Base-by-base conservation (phyloP, 768 basidiomycete genomes). In the Suillus decipiens region DNA sequence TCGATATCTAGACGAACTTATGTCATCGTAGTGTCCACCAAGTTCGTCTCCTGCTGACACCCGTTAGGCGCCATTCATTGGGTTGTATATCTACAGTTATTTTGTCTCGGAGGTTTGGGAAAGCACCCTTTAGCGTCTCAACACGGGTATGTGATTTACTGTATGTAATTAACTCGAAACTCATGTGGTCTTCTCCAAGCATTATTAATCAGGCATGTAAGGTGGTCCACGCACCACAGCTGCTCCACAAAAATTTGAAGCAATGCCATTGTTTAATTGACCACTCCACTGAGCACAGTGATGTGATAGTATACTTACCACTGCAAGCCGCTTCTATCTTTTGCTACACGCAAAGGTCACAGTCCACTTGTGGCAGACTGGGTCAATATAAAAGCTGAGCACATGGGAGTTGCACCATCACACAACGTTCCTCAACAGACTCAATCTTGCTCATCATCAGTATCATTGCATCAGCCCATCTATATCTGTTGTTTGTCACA, bases 401-500 rank as follows among this genome's bases (percentile, higher is more conserved):
- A n/a, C n/a, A n/a, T n/a, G n/a, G n/a, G 31, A 54, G 11, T 34
- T n/a, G 51, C 19, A 33, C 51, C 33, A 54, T 50, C 47, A 33
- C 34, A 59, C n/a, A 28, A 33, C 57, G 12, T 37, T 19, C 53
- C n/a, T 54, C 59, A 28, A 42, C 41, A 53, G 36, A 28, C 62
- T 58, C 45, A 11, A 58, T 61, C 51, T 24, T 41, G 19, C 36
- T 36, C 61, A 61, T 48, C 34, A 39, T n/a, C n/a, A n/a, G n/a
- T n/a, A n/a, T n/a, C 66, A 63, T 50, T 63, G n/a, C 53, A 64
- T 60, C 36, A 24, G 31, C 34, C 28, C 50, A 54, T 47, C 36
- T 41, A 28, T n/a, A 22, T 37, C 6, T 51, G 66, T 53, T 55
- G 70, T 73, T 66, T 58, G 72, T 64, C 66, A 67, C 66, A 57